A percentile compares a stretch with the other conserved stretches of the same genome.
Evolutionary conservation across 306 rosid genomes (phyloP).

Genomic region (Crotalaria pallida): DNA sequence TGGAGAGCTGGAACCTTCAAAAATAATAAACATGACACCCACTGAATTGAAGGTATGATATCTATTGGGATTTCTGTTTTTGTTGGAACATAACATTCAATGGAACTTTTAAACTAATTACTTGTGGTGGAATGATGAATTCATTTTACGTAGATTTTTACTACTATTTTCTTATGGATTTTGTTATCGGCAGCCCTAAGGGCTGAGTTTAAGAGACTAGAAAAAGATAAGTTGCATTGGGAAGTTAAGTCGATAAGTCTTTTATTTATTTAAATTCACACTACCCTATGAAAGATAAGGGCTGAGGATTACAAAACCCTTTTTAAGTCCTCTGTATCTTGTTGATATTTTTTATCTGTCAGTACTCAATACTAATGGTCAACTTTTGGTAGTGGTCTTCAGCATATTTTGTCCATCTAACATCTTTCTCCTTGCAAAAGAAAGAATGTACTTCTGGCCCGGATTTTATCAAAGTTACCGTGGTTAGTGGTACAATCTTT

Average conservation of each 20-base stretch:
- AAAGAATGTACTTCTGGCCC: background rate
- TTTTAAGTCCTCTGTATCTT: background rate
- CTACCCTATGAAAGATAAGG: too few relatives aligned
- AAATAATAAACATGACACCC: conserved; percentile 80
- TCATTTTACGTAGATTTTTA: conserved; percentile 18
- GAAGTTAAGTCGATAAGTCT: too few relatives aligned
- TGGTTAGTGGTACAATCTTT: background rate
- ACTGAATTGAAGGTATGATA: conserved; percentile 77
- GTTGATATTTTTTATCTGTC: background rate
- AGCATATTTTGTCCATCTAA: background rate
- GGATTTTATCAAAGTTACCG: background rate
- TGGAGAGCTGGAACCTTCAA: conserved; percentile 82
- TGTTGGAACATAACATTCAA: background rate
- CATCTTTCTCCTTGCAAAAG: background rate
- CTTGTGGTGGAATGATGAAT: background rate
- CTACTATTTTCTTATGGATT: background rate
- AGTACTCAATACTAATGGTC: background rate
- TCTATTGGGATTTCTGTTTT: background rate
- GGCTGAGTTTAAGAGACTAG: too few relatives aligned
- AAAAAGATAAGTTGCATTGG: too few relatives aligned
- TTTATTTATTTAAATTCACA: too few relatives aligned
- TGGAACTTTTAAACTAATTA: background rate
- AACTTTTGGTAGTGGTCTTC: background rate
- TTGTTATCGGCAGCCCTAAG: too few relatives aligned
- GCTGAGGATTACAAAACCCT: too few relatives aligned